phyloP scores from a whole-genome alignment of 768 basidiomycete species.

The Termitomyces sp. region DNA sequence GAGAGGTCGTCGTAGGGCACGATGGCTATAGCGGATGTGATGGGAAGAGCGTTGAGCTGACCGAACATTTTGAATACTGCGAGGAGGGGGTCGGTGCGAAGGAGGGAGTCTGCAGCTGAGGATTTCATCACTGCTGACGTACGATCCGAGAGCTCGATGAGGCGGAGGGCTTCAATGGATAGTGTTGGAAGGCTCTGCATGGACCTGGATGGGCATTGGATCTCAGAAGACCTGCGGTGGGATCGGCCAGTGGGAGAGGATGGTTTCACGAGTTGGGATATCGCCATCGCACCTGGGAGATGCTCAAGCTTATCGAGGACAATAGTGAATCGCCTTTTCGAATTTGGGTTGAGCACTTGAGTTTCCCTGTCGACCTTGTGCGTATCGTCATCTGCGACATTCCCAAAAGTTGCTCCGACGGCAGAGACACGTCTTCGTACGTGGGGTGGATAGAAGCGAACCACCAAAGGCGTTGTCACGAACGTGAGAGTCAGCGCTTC shows the following conservation, averaged over 20 bases:
- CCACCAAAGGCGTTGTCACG: constrained; percentile 79
- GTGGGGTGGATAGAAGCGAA: constrained; percentile 62
- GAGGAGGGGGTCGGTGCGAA: constrained; percentile 70
- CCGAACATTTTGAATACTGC: constrained; percentile 77
- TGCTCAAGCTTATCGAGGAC: constrained; percentile 91
- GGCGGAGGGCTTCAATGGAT: constrained; percentile 71
- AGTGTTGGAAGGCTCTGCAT: constrained; percentile 25
- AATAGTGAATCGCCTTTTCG: constrained; percentile 59
- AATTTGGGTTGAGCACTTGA: constrained; percentile 3
- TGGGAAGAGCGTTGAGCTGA: constrained; percentile 61
- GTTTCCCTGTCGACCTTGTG: constrained; percentile 6
- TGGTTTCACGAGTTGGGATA: constrained; percentile 76
- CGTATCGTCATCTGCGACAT: constrained; percentile 37
- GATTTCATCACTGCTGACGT: constrained; percentile 88
- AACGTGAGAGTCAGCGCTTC: constrained; percentile 81
- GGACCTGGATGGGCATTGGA: background rate
- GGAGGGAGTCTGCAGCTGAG: constrained; percentile 60
- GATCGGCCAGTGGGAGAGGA: constrained; percentile 8
- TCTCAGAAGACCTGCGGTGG: constrained; percentile 13
- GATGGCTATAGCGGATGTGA: constrained; percentile 65
- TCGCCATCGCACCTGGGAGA: constrained; percentile 83
- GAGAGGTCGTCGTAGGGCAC: constrained; percentile 77
- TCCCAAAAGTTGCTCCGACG: constrained; percentile 44
- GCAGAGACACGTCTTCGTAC: constrained; percentile 46
- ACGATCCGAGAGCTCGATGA: constrained; percentile 86